Evolutionary conservation across 1,284 basidiomycete species (phyloP), one percentile per base, ranked within the genome.

Genomic region (Vanrija sp.): DNA sequence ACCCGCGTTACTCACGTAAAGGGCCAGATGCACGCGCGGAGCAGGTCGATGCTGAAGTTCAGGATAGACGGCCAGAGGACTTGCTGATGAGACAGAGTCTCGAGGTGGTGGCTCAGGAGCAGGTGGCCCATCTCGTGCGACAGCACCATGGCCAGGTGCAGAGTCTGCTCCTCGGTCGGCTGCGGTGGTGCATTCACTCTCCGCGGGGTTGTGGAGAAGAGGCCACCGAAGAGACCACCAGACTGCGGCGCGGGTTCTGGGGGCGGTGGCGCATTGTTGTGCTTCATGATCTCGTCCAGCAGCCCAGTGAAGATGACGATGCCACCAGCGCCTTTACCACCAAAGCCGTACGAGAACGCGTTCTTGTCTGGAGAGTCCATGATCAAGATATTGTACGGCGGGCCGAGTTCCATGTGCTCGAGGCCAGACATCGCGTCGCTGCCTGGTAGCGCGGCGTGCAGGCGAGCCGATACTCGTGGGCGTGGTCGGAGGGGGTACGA

Each of bases 281-380:
- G 80, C 41, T 81, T 71, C 41, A 93, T 77, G 42, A 93, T 84
- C 44, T 89, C 84, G 66, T 93, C 87, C 44, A 94, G 69, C 73
- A 93, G 88, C 8, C 90, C 91, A 6, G 87, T 88, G 70, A 89
- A 93, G 3, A 95, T 84, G 47, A 95, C 91, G 53, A 95, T 83
- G 2, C 91, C 91, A 49, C 89, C 89, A 0, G 86, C 89, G 23
- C 90, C 89, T 64, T 89, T 83, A 2, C 88, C 87, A 14, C 91
- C 91, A 63, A 94, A 94, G 1, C 91, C 90, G 68, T 91, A 93
- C 1, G 87, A 89, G 68, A 95, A 92, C 2, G 91, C 91, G 65
- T 93, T 95, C 81, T 81, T 24, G 47, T 86, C 84, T 0, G 88
- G 84, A 53, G 85, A 83, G 55, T 93, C 87, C 49, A 92, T 83